phyloP scores from a whole-genome alignment of 805 yeast species.

The Candida boidinii region DNA sequence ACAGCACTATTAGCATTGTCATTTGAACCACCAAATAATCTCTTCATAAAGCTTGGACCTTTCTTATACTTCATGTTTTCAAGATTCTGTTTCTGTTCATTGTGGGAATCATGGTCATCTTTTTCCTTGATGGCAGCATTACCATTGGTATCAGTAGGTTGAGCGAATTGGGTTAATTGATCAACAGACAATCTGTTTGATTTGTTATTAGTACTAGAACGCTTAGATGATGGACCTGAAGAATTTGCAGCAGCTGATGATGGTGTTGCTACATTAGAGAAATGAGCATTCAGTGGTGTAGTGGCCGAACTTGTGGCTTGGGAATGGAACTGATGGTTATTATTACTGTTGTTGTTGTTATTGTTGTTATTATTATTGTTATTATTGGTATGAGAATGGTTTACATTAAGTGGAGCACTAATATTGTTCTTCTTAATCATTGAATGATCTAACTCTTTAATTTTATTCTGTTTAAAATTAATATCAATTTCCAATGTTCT shows the following conservation, averaged over 20 bases:
- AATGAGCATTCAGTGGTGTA: not conserved
- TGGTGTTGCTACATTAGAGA: no score
- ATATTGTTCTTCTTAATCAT: not conserved
- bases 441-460: slow-evolving; percentile 9
- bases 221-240: not conserved
- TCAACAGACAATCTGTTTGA: not conserved
- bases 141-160: no score
- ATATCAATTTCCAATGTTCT: slow-evolving; percentile 39
- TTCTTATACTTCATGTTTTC: slow-evolving; percentile 10
- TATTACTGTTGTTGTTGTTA: not conserved
- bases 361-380: not conserved
- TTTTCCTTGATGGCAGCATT: no score
- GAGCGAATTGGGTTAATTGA: not conserved
- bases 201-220: not conserved
- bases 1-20: slow-evolving; percentile 2
- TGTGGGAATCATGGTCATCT: not conserved
- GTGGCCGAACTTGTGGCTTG: not conserved
- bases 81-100: not conserved
- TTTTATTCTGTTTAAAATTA: slow-evolving; percentile 8
- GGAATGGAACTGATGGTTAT: not conserved
- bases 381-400: no score
- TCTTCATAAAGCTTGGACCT: slow-evolving; percentile 20
- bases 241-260: not conserved
- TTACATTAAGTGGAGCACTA: no score
- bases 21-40: slow-evolving; percentile 18